These are phyloP conservation scores for Periconia sp. DNA, from an alignment of 2,329 filamentous ascomycete species.

Conservation along the genomic window DNA sequence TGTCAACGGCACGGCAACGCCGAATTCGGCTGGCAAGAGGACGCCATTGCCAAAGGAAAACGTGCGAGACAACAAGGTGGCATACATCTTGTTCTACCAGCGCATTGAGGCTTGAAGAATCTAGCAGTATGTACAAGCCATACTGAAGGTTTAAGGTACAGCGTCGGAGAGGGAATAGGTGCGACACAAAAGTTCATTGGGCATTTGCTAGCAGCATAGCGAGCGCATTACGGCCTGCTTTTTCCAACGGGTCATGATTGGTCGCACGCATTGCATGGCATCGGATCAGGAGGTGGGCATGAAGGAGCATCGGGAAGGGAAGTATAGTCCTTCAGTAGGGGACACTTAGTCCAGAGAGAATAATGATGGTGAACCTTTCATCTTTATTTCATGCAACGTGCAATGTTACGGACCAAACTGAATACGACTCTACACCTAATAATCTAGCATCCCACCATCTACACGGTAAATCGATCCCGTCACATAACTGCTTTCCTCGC, in stretches of 20 bases:
- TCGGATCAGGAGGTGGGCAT: too few species aligned
- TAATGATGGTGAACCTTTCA: too few species aligned
- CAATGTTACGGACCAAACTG: too few species aligned
- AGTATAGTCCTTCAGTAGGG: too few species aligned
- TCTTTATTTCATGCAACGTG: too few species aligned
- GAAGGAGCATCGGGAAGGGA: too few species aligned
- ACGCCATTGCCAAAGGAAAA: constrained; percentile 60
- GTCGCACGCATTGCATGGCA: too few species aligned
- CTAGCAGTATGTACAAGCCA: constrained; percentile 2
- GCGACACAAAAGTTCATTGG: constrained; percentile 11
- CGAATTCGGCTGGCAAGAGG: constrained; percentile 57
- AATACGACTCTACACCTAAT: too few species aligned
- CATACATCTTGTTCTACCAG: constrained; percentile 96
- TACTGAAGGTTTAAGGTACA: too few species aligned
- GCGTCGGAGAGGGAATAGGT: not conserved
- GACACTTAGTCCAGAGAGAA: too few species aligned
- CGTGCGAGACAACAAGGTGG: constrained; percentile 92
- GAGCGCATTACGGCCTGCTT: not conserved
- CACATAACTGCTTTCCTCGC: constrained; percentile 17
- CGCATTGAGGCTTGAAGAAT: constrained; percentile 58
- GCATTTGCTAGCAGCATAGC: constrained; percentile 7
- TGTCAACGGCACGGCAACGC: constrained; percentile 68
- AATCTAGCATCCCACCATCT: constrained; percentile 19
- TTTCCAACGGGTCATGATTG: too few species aligned
- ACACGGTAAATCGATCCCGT: constrained; percentile 14